phyloP scores from a whole-genome alignment of 1,284 basidiomycete species.

The Boletus hoseneyae region DNA sequence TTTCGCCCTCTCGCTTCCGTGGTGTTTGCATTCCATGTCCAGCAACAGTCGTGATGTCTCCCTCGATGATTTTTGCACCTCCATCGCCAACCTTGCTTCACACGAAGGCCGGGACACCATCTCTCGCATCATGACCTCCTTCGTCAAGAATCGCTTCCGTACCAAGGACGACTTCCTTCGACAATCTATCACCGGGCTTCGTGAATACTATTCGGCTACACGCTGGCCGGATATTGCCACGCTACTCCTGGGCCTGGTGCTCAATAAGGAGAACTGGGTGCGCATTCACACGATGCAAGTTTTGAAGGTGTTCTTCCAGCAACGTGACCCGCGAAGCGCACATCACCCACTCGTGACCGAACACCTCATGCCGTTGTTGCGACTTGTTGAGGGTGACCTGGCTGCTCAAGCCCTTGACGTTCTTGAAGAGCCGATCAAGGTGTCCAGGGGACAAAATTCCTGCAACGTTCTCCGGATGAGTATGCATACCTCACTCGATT shows the following conservation, averaged over 20 bases:
- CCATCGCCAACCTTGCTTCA: constrained; percentile 73
- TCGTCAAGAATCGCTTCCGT: constrained; percentile 84
- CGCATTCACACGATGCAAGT: constrained; percentile 83
- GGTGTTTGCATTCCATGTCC: constrained; percentile 82
- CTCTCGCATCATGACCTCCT: constrained; percentile 84
- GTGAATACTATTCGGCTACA: constrained; percentile 74
- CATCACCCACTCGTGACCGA: constrained; percentile 80
- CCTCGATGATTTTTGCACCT: constrained; percentile 71
- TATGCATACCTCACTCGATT: constrained; percentile 55
- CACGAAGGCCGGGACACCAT: constrained; percentile 73
- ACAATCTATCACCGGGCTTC: constrained; percentile 81
- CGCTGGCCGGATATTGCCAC: constrained; percentile 78
- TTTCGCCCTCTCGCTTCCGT: constrained; percentile 83
- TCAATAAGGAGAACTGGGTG: constrained; percentile 84
- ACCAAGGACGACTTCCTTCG: constrained; percentile 93
- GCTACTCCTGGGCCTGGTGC: constrained; percentile 80
- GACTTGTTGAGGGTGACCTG: constrained; percentile 82
- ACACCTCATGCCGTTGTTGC: constrained; percentile 85
- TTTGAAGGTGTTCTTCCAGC: constrained; percentile 85
- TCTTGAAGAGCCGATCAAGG: constrained; percentile 82
- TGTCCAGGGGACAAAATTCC: constrained; percentile 72
- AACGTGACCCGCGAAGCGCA: constrained; percentile 73
- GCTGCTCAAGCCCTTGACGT: constrained; percentile 87
- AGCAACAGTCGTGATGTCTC: constrained; percentile 57
- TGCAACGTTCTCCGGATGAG: constrained; percentile 88